Base-by-base conservation (phyloP, 768 basidiomycete species). In the Phanerochaete carnosa region DNA sequence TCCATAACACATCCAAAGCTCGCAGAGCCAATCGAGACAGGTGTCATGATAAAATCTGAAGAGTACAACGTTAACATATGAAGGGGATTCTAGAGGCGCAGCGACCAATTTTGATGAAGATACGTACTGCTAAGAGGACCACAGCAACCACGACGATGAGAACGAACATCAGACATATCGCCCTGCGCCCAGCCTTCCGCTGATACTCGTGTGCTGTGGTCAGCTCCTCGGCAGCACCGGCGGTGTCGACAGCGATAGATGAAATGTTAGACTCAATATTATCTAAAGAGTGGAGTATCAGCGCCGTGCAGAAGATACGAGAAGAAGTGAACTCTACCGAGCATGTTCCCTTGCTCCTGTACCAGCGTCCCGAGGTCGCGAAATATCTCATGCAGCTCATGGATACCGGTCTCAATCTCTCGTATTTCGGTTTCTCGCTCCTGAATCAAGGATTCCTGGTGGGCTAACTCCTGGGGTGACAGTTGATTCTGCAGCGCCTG, bases 371-470 rank as follows among this genome's bases (percentile, higher is more conserved):
- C 96, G 49, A 99, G 77, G 74, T 98, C 95, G 53, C 92, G 85
- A 81, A 99, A 98, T 69, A 99, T 98, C 74, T 98, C 94, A 28
- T 92, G 85, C 49, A 99, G 75, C 73, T 99, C 96, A 68, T 96
- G 94, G 58, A 99, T 98, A 7, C 97, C 96, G 7, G 86, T 88
- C 74, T 99, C 97, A 55, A 99, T 99, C 70, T 98, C 95, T 54
- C 91, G 85, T 57, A 98, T 98, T 69, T 98, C 97, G 0, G 80
- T 81, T 72, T 99, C 96, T 19, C 97, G 89, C 70, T 99, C 97
- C 55, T 90, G 88, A 56, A 97, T 94, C 37, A 98, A 77, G 11
- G 93, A 92, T 71, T 99, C 96, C 73, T 98, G 97, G 71, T 95
- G 95, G 15, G 93, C 93, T 25, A 98, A 83, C 74, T 98, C 96